These are phyloP conservation scores for Zygotorulaspora mrakii DNA, from an alignment of 1,139 yeast species.

Conservation along the genomic window DNA sequence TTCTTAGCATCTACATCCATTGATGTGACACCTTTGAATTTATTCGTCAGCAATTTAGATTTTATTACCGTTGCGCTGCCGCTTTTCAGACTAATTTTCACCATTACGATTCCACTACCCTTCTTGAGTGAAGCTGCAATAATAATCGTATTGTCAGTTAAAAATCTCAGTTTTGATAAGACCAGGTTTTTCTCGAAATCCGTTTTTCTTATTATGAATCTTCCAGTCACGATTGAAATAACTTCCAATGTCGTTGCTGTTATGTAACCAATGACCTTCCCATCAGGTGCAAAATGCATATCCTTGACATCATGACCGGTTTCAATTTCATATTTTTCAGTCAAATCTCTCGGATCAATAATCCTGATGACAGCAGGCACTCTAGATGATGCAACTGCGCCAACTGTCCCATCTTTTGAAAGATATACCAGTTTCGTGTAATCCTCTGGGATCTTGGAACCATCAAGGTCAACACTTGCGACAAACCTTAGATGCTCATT, in stretches of 20 bases:
- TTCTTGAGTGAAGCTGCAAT: conserved; percentile 53
- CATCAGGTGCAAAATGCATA: conserved; percentile 47
- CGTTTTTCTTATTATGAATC: conserved; percentile 39
- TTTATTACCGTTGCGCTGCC: conserved; percentile 41
- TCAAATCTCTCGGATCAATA: conserved; percentile 55
- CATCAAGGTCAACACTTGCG: conserved; percentile 48
- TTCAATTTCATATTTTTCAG: conserved; percentile 49
- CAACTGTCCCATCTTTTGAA: conserved; percentile 52
- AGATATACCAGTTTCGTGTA: conserved; percentile 58
- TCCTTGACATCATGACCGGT: conserved; percentile 53
- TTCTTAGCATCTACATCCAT: conserved; percentile 47
- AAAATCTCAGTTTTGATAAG: conserved; percentile 59
- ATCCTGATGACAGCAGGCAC: conserved; percentile 56
- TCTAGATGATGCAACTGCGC: conserved; percentile 59
- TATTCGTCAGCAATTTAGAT: conserved; percentile 47
- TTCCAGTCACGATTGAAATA: conserved; percentile 42
- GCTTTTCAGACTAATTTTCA: conserved; percentile 31
- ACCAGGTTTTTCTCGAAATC: conserved; percentile 36
- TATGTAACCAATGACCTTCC: conserved; percentile 53
- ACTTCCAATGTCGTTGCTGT: conserved; percentile 54
- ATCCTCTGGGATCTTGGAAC: conserved; percentile 44
- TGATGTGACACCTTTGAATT: conserved; percentile 65
- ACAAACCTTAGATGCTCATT: conserved; percentile 60
- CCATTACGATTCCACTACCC: conserved; percentile 43
- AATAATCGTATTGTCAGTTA: conserved; percentile 48